Evolutionary conservation across 192 early-diverging fungal genomes (phyloP), one percentile per base, ranked within the genome.

Genomic region (Coemansia sp.): DNA sequence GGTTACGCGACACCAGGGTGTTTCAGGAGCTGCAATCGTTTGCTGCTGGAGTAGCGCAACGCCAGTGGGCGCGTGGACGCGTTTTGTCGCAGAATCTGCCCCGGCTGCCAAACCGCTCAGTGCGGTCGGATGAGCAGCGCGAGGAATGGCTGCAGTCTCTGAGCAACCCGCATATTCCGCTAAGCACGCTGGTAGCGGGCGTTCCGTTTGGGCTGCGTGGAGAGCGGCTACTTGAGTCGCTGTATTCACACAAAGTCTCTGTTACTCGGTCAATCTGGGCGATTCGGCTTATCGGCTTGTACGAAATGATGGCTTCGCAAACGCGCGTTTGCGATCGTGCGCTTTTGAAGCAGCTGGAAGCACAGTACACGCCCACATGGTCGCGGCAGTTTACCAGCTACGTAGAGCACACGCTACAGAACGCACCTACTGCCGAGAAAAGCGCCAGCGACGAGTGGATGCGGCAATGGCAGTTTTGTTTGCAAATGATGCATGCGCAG

Each of bases 211-310:
- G 59, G 11, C 72, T 84, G 49, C 85, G 87, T 14, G 81, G 83
- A 9, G 83, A 83, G 14, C 75, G 81, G 15, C 57, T 91, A 39
- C 47, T 88, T 6, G 86, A 88, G 13, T 43, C 70, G 12, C 57
- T 88, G 52, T 63, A 78, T 6, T 47, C 59, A 38, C 65, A 81
- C 33, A 63, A 67, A 26, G 85, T 91, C 12, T 84, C 89, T 0
- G 59, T 86, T 39, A 59, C 79, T 18, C 71, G 87, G 11, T 85
- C 89, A 0, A 59, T 86, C 7, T 91, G 89, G 89, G 85, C 82
- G 33, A 86, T 88, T 20, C 83, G 87, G 37, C 74, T 88, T 20
- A 78, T 84, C 10, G 87, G 86, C 6, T 58, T 86, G 20, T 81
- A 81, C 20, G 85, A 85, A 62, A 84, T 88, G 79, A 41, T 61